phyloP scores from a whole-genome alignment of 1,139 yeast species.

The Ogataea hybrid region DNA sequence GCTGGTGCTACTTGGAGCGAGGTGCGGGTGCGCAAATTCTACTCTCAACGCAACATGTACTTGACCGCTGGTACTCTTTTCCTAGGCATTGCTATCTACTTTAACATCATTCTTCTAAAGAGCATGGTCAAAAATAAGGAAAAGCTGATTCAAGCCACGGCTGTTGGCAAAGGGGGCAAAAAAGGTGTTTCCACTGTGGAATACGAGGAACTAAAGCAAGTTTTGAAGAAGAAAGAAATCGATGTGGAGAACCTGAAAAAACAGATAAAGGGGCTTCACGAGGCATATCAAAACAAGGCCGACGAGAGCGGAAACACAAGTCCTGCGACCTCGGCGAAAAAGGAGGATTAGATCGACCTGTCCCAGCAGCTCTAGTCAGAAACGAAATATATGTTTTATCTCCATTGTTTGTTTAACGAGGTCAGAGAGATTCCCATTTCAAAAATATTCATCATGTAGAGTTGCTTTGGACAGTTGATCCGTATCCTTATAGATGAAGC shows the following conservation, averaged over 20 bases:
- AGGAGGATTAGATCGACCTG: background rate
- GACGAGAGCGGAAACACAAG: constrained; percentile 16
- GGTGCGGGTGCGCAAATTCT: constrained; percentile 43
- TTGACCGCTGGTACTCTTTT: constrained; percentile 70
- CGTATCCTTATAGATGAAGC: constrained; percentile 5
- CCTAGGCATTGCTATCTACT: constrained; percentile 55
- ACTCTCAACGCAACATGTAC: constrained; percentile 69
- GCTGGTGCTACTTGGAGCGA: constrained; percentile 27
- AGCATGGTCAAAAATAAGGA: constrained; percentile 60
- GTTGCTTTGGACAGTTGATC: constrained; percentile 1
- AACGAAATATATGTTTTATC: constrained; percentile 20
- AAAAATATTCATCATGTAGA: constrained; percentile 22
- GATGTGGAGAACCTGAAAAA: constrained; percentile 51
- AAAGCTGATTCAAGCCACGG: constrained; percentile 31
- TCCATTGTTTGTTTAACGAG: constrained; percentile 24
- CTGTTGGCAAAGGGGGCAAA: constrained; percentile 13
- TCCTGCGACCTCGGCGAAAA: constrained; percentile 2
- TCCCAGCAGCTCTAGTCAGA: constrained; percentile 13
- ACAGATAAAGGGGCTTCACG: constrained; percentile 54
- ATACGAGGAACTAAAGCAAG: constrained; percentile 41
- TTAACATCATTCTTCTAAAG: constrained; percentile 53
- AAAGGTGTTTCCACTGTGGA: constrained; percentile 30
- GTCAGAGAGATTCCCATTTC: constrained; percentile 33
- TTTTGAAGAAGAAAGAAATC: constrained; percentile 38
- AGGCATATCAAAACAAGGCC: constrained; percentile 47